These are phyloP conservation scores for Fusarium pilosicola DNA, from an alignment of 2,329 filamentous ascomycete species.

Conservation along the genomic window DNA sequence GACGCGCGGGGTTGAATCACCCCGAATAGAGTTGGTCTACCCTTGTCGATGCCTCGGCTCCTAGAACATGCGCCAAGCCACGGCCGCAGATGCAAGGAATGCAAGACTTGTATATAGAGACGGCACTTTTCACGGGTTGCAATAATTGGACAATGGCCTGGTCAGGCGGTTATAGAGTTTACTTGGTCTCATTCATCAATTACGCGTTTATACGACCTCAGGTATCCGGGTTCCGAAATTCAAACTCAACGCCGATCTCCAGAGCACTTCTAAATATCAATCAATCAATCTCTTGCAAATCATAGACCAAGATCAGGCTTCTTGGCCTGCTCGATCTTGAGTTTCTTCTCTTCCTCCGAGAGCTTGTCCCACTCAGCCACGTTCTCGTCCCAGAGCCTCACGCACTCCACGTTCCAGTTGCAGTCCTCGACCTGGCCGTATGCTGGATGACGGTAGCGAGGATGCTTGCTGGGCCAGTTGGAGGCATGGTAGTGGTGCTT, in stretches of 20 bases:
- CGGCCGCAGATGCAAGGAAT: constrained; percentile 1
- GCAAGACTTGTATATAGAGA: background rate
- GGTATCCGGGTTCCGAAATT: constrained; percentile 17
- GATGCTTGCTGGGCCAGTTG: constrained; percentile 74
- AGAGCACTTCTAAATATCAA: constrained; percentile 9
- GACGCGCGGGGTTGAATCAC: constrained; percentile 24
- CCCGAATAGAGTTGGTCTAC: background rate
- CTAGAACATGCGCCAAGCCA: constrained; percentile 17
- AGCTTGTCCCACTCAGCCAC: constrained; percentile 69
- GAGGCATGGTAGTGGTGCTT: constrained; percentile 82
- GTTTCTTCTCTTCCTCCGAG: constrained; percentile 67
- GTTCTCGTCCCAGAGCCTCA: constrained; percentile 72
- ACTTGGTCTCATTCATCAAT: background rate
- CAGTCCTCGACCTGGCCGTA: constrained; percentile 77
- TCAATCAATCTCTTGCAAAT: background rate
- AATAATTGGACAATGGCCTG: background rate
- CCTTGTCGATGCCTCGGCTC: constrained; percentile 20
- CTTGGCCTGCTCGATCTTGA: constrained; percentile 52
- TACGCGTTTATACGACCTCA: background rate
- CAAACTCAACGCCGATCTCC: constrained; percentile 19
- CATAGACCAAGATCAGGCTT: constrained; percentile 12
- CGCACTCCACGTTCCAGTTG: constrained; percentile 74
- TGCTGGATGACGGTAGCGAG: constrained; percentile 72
- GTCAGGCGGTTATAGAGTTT: background rate
- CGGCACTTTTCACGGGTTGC: background rate